These are phyloP conservation scores for Metarhizium brunneum DNA, from an alignment of 2,329 filamentous ascomycete species.

Conservation along the genomic window DNA sequence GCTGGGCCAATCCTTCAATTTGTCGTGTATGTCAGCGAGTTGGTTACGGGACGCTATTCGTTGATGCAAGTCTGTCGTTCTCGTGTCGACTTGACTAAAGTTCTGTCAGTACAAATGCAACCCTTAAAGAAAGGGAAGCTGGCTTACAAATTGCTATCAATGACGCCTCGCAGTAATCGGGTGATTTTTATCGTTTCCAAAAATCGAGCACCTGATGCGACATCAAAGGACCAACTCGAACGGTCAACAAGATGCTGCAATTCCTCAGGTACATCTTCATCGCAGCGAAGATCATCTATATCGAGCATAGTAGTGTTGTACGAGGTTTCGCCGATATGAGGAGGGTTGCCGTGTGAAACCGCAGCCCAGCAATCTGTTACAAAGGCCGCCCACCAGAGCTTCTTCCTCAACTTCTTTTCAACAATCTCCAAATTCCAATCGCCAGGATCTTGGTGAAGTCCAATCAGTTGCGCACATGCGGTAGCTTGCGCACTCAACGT, in stretches of 20 bases:
- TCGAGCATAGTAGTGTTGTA: conserved; percentile 29
- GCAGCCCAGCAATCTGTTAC: conserved; percentile 35
- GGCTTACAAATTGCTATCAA: conserved; percentile 26
- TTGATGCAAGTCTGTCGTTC: conserved; percentile 8
- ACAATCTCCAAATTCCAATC: conserved; percentile 31
- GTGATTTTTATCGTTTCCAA: conserved; percentile 23
- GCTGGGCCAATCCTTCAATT: conserved; percentile 25
- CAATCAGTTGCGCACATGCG: conserved; percentile 35
- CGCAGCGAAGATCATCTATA: conserved; percentile 32
- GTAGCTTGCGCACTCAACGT: conserved; percentile 32
- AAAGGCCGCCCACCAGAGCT: conserved; percentile 37
- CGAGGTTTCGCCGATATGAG: conserved; percentile 30
- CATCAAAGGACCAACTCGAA: conserved; percentile 20
- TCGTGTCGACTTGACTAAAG: conserved; percentile 16
- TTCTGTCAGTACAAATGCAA: conserved; percentile 2
- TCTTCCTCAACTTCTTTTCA: conserved; percentile 33
- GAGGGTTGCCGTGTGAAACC: conserved; percentile 36
- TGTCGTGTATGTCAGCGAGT: conserved; percentile 17
- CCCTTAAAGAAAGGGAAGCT: neutral
- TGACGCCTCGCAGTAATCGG: conserved; percentile 20
- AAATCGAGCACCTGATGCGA: conserved; percentile 28
- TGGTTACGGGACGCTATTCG: conserved; percentile 11
- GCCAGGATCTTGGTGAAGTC: conserved; percentile 33
- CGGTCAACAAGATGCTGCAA: conserved; percentile 25
- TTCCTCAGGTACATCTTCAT: conserved; percentile 30